A percentile compares a stretch with the other conserved stretches of the same genome.
Evolutionary conservation across 345 rosid species (phyloP).

Genomic region (Citrus sp.): DNA sequence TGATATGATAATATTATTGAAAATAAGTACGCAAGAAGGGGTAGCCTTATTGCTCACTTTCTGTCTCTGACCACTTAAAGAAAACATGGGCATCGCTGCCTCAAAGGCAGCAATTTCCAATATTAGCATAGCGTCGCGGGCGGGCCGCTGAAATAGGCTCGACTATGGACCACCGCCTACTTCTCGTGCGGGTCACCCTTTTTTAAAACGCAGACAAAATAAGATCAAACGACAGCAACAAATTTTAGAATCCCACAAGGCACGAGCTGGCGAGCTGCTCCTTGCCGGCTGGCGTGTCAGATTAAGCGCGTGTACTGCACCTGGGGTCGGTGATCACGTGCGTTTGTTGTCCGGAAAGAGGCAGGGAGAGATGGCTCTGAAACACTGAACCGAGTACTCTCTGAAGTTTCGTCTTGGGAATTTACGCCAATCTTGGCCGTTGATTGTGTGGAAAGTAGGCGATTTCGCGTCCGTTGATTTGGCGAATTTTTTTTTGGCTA

Average conservation of each 20-base stretch:
- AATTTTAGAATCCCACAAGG: too few species aligned
- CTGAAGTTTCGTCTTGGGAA: too few species aligned
- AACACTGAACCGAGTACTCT: too few species aligned
- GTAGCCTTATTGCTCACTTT: too few species aligned
- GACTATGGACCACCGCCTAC: too few species aligned
- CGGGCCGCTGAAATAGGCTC: too few species aligned
- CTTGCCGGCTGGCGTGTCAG: too few species aligned
- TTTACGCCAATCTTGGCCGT: conserved; percentile 1
- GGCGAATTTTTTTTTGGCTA: background rate
- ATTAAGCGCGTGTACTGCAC: background rate
- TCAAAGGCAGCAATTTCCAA: too few species aligned
- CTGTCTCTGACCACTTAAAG: background rate
- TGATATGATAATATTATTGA: too few species aligned
- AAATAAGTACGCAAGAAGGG: too few species aligned
- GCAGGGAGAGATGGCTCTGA: background rate
- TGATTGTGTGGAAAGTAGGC: background rate
- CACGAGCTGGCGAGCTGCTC: too few species aligned
- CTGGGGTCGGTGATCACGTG: conserved; percentile 7
- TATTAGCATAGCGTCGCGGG: too few species aligned
- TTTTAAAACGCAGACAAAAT: background rate
- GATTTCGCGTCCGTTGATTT: background rate
- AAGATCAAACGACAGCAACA: background rate
- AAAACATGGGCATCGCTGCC: background rate
- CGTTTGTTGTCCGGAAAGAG: background rate
- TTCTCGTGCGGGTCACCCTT: background rate